phyloP scores from a whole-genome alignment of 768 basidiomycete genomes.

The Leccinum aurantiacum region DNA sequence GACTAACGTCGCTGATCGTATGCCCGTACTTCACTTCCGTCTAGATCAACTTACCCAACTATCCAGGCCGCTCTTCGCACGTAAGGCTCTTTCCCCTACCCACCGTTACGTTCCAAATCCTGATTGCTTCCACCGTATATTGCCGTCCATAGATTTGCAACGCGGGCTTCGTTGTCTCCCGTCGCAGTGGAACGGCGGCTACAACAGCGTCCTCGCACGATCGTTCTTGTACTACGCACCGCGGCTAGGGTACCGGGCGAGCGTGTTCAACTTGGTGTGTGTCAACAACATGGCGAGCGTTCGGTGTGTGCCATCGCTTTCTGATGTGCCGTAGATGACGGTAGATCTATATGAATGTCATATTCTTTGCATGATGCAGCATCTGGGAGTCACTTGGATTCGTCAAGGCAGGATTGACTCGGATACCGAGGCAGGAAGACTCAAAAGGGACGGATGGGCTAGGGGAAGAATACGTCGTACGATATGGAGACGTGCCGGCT shows the following conservation, averaged over 20 bases:
- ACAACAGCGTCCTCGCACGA: slow-evolving; percentile 69
- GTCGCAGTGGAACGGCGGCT: slow-evolving; percentile 57
- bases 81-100: slow-evolving; percentile 46
- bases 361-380: slow-evolving; percentile 31
- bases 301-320: slow-evolving; percentile 41
- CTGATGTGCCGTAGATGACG: neutral
- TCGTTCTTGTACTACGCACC: slow-evolving; percentile 85
- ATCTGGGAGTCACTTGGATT: slow-evolving; percentile 88
- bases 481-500: too few relatives aligned
- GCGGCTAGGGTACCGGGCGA: slow-evolving; percentile 68
- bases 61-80: slow-evolving; percentile 87
- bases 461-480: too few relatives aligned
- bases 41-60: slow-evolving; percentile 76
- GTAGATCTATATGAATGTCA: too few relatives aligned
- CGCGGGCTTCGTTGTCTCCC: slow-evolving; percentile 83
- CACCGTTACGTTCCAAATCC: neutral
- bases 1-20: slow-evolving; percentile 4
- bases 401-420: slow-evolving; percentile 64
- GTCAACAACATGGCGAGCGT: slow-evolving; percentile 78
- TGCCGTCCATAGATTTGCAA: slow-evolving; percentile 62
- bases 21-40: neutral
- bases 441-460: too few relatives aligned
- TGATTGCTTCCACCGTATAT: neutral
- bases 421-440: too few relatives aligned
- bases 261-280: slow-evolving; percentile 92